Percentiles rank a stretch among this genome's conserved stretches.
Evolutionary conservation across 2,329 filamentous ascomycete species (phyloP).

Genomic region (Colletotrichum sublineola): DNA sequence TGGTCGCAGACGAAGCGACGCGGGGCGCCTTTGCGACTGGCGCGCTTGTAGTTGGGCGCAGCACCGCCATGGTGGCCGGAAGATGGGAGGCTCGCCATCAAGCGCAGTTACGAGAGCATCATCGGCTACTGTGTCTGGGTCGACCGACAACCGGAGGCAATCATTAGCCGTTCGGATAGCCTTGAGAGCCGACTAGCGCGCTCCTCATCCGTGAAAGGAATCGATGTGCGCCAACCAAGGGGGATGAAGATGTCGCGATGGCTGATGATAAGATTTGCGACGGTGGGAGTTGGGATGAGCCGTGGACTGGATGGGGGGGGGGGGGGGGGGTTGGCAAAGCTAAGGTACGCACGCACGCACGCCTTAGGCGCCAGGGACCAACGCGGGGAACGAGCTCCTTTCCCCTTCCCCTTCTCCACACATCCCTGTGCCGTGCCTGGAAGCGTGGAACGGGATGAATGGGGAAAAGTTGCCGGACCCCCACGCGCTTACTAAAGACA

Average conservation of each 20-base stretch:
- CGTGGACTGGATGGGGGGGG: constrained; percentile 9
- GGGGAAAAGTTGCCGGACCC: too few relatives aligned
- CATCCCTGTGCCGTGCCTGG: too few relatives aligned
- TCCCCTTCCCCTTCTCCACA: constrained; percentile 24
- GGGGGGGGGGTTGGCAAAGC: background rate
- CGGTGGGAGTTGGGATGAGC: constrained; percentile 15
- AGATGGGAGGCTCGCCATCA: constrained; percentile 32
- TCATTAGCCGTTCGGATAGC: background rate
- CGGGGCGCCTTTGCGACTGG: constrained; percentile 64
- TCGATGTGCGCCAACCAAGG: background rate
- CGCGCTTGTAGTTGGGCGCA: constrained; percentile 60
- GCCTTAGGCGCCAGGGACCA: constrained; percentile 26
- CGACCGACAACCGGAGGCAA: background rate
- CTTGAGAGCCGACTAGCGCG: background rate
- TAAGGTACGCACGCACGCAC: background rate
- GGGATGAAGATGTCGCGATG: constrained; percentile 11
- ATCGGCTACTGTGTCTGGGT: background rate
- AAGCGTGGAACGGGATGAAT: too few relatives aligned
- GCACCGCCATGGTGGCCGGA: constrained; percentile 34
- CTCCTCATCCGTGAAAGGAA: background rate
- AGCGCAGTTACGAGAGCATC: constrained; percentile 26
- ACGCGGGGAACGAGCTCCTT: constrained; percentile 1
- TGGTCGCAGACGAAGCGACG: constrained; percentile 74
- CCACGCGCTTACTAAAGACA: too few relatives aligned
- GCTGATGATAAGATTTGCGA: background rate